Conservation (phyloP, 106 monocot species). For the Gastrodia elata region DNA sequence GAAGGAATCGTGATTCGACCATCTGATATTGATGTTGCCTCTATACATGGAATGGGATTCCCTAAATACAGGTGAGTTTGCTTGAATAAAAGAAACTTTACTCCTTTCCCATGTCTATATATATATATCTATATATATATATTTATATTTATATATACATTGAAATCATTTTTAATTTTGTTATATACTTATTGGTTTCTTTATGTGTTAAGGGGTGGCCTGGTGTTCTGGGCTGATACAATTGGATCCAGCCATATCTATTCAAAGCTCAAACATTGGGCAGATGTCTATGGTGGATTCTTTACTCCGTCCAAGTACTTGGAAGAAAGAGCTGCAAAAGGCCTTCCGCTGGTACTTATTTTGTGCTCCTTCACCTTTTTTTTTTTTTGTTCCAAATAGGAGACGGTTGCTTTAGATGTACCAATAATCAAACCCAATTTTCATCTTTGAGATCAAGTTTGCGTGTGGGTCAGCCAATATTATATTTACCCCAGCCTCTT, state of each 20-base stretch:
- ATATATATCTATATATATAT: background rate
- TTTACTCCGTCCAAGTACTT: conserved; percentile 77
- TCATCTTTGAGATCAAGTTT: background rate
- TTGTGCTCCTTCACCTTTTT: background rate
- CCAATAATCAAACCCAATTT: too few relatives aligned
- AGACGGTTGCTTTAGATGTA: too few relatives aligned
- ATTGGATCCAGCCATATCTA: conserved; percentile 69
- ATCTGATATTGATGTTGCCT: conserved; percentile 82
- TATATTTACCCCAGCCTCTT: too few relatives aligned
- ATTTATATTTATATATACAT: too few relatives aligned
- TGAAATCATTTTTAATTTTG: too few relatives aligned
- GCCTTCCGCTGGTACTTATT: conserved; percentile 58
- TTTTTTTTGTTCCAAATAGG: too few relatives aligned
- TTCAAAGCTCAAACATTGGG: conserved; percentile 55
- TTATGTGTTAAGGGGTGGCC: conserved; percentile 65
- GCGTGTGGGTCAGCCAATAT: too few relatives aligned
- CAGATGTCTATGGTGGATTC: conserved; percentile 59
- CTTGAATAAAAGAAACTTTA: background rate
- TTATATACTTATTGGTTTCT: background rate
- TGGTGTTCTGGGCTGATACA: conserved; percentile 91
- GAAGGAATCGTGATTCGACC: conserved; percentile 70
- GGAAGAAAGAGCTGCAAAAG: conserved; percentile 76
- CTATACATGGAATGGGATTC: conserved; percentile 92
- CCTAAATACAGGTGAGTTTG: conserved; percentile 57
- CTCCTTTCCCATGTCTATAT: background rate